Evolutionary conservation across 2,329 filamentous ascomycete species (phyloP).

Genomic region (Periconia digitata): DNA sequence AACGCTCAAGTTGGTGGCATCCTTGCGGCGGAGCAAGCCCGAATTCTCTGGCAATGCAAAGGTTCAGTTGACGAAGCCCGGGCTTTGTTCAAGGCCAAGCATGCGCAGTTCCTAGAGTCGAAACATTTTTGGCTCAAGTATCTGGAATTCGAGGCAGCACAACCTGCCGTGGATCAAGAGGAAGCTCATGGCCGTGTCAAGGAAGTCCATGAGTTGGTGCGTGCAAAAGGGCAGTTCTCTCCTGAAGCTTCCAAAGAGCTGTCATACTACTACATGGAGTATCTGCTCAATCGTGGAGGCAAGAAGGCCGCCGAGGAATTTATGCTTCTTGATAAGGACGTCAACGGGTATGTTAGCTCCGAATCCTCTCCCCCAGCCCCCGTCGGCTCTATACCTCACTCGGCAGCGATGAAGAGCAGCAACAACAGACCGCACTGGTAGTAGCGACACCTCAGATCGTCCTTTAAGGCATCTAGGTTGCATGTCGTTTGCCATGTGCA

Average conservation of each 20-base stretch:
- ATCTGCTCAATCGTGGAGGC: conserved; percentile 78
- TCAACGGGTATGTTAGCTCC: conserved; percentile 66
- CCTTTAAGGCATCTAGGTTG: background rate
- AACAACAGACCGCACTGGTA: conserved; percentile 6
- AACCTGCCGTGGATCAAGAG: conserved; percentile 67
- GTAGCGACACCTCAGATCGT: background rate
- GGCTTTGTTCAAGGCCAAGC: conserved; percentile 78
- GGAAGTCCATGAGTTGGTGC: conserved; percentile 74
- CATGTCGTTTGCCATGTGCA: background rate
- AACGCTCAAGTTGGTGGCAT: conserved; percentile 82
- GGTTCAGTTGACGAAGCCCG: conserved; percentile 79
- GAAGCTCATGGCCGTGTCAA: conserved; percentile 75
- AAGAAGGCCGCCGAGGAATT: conserved; percentile 86
- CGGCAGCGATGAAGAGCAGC: conserved; percentile 33
- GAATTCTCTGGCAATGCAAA: conserved; percentile 83
- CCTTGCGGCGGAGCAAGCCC: conserved; percentile 85
- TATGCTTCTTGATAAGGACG: conserved; percentile 76
- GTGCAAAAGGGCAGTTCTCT: conserved; percentile 71
- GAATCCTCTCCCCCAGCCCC: conserved; percentile 25
- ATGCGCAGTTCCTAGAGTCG: conserved; percentile 82
- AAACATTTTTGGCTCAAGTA: conserved; percentile 87
- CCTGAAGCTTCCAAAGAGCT: conserved; percentile 71
- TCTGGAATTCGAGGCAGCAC: conserved; percentile 84
- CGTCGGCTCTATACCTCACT: conserved; percentile 35
- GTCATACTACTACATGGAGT: conserved; percentile 76